Conservation (phyloP, 768 basidiomycete genomes). For the Termitomyces sp. region DNA sequence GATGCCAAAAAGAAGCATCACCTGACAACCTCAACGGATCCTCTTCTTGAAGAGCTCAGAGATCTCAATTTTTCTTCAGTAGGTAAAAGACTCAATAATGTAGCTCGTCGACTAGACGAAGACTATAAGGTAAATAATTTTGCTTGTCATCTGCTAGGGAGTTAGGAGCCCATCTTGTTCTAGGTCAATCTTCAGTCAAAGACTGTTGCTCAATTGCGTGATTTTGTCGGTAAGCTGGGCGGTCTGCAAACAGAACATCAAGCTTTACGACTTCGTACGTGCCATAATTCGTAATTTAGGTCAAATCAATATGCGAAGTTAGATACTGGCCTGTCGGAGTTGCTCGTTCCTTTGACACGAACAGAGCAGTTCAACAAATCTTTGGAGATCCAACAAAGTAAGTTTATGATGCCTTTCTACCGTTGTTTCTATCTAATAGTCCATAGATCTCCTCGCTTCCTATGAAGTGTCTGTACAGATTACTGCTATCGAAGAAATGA, state of each 20-base stretch:
- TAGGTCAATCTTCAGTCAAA: constrained; percentile 83
- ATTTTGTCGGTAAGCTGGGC: constrained; percentile 93
- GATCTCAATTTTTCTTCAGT: constrained; percentile 92
- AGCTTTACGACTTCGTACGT: constrained; percentile 79
- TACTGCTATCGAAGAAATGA: constrained; percentile 83
- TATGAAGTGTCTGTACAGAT: constrained; percentile 81
- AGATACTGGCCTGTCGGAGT: constrained; percentile 96
- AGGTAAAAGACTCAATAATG: constrained; percentile 71
- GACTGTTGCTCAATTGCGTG: constrained; percentile 85
- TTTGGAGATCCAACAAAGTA: constrained; percentile 95
- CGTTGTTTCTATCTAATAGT: constrained; percentile 2
- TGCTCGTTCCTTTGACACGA: constrained; percentile 77
- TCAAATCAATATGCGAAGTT: neutral
- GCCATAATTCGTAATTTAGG: neutral
- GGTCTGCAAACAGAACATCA: constrained; percentile 92
- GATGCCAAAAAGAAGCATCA: constrained; percentile 90
- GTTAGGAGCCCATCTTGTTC: neutral
- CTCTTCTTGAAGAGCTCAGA: constrained; percentile 74
- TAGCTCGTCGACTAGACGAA: constrained; percentile 82
- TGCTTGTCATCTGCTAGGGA: neutral
- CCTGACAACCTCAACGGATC: constrained; percentile 71
- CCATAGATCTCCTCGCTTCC: constrained; percentile 85
- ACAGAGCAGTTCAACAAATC: constrained; percentile 88
- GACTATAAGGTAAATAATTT: constrained; percentile 70
- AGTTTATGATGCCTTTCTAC: constrained; percentile 14